Conservation (phyloP, 2,329 filamentous ascomycete species). For the Geosmithia putterillii region DNA sequence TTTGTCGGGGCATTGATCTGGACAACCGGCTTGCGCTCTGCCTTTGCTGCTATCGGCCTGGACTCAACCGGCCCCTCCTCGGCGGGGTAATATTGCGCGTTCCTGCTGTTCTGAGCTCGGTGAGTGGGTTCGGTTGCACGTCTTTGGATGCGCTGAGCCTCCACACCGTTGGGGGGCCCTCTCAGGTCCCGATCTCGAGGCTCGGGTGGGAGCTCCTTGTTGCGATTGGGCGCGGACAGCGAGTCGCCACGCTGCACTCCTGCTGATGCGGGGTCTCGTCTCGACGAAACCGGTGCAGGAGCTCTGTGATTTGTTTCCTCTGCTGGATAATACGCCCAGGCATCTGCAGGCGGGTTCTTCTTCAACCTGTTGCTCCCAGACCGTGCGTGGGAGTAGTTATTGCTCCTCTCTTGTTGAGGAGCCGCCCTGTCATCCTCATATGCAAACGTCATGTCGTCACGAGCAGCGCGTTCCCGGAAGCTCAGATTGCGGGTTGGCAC, state of each 20-base stretch:
- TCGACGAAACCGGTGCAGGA: not conserved
- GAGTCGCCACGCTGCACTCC: not conserved
- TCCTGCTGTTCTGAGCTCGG: not conserved
- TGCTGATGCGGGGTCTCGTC: not conserved
- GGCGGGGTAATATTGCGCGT: not conserved
- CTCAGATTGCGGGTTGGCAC: slow-evolving; percentile 43
- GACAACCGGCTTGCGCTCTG: not conserved
- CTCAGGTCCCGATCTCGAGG: slow-evolving; percentile 5
- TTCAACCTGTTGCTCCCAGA: slow-evolving; percentile 46
- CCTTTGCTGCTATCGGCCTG: not conserved
- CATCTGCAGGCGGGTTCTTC: slow-evolving; percentile 44
- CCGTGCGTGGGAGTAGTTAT: slow-evolving; percentile 26
- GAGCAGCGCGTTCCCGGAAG: slow-evolving; percentile 45
- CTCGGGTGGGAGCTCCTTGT: slow-evolving; percentile 19
- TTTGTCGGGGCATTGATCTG: slow-evolving; percentile 5
- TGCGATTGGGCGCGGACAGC: slow-evolving; percentile 9
- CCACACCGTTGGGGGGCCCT: slow-evolving; percentile 3
- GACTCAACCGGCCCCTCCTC: not conserved
- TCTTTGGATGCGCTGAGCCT: slow-evolving; percentile 2
- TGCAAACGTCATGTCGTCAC: slow-evolving; percentile 25
- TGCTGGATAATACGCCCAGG: slow-evolving; percentile 28
- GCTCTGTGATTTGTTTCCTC: slow-evolving; percentile 27
- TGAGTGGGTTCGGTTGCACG: slow-evolving; percentile 3
- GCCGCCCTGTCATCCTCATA: slow-evolving; percentile 8
- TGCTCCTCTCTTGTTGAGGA: slow-evolving; percentile 6